These are phyloP conservation scores for Conidiobolus incongruus DNA, from an alignment of 371 early-diverging fungal species.

Conservation along the genomic window DNA sequence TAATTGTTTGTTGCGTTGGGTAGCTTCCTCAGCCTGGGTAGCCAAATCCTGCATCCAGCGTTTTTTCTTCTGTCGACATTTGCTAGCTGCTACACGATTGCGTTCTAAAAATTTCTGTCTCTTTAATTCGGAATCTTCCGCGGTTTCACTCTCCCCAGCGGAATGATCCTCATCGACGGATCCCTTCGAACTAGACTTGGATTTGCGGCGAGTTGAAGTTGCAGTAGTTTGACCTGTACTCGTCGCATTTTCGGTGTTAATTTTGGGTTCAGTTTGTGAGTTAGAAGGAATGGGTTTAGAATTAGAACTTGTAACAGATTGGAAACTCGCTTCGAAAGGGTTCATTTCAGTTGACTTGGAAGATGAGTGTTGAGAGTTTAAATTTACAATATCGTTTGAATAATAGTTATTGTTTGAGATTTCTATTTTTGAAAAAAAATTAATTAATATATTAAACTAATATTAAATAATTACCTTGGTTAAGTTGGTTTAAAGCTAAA, in stretches of 20 bases:
- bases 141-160: constrained; percentile 2
- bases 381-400: no score
- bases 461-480: no score
- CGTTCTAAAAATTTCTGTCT: constrained; percentile 39
- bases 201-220: not conserved
- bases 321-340: constrained; percentile 6
- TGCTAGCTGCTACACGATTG: constrained; percentile 50
- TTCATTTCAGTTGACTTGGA: not conserved
- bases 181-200: not conserved
- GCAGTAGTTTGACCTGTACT: not conserved
- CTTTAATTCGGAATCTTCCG: constrained; percentile 15
- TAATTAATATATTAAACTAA: no score
- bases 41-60: constrained; percentile 41
- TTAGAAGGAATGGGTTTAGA: not conserved
- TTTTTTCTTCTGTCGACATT: constrained; percentile 65
- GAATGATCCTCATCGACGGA: not conserved
- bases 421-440: no score
- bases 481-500: no score
- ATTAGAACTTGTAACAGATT: not conserved
- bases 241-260: not conserved
- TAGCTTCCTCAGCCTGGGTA: constrained; percentile 21
- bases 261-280: not conserved
- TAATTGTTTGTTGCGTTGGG: constrained; percentile 31
- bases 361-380: no score
- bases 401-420: no score